These are phyloP conservation scores for Madurella fahalii DNA, from an alignment of 2,329 filamentous ascomycete genomes.

Conservation along the genomic window DNA sequence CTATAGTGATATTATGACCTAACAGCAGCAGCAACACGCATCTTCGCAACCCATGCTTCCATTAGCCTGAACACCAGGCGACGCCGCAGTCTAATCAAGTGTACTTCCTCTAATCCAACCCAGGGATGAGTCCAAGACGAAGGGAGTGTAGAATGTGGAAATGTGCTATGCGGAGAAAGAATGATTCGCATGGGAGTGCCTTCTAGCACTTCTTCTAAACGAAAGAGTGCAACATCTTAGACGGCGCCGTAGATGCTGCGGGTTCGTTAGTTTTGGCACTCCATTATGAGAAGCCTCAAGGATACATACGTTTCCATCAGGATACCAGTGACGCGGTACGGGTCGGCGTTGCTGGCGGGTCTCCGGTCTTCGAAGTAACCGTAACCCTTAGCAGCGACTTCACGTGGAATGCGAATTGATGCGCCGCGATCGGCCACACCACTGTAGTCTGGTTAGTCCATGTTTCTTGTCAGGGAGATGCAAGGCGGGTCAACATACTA, in stretches of 20 bases:
- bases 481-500: slow-evolving; percentile 39
- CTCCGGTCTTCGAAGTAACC: slow-evolving; percentile 56
- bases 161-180: no score
- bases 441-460: slow-evolving; percentile 16
- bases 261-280: background rate
- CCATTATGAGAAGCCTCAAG: background rate
- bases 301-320: slow-evolving; percentile 31
- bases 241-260: background rate
- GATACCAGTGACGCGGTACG: slow-evolving; percentile 60
- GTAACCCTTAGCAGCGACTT: slow-evolving; percentile 73
- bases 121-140: no score
- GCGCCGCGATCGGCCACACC: slow-evolving; percentile 95
- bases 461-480: background rate
- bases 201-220: no score
- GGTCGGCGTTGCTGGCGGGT: slow-evolving; percentile 73
- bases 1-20: background rate
- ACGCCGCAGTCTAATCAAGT: no score
- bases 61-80: background rate
- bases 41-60: background rate
- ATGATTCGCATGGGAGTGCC: no score
- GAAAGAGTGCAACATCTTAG: background rate
- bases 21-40: background rate
- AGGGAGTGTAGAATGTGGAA: background rate
- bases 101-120: no score
- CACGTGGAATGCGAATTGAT: slow-evolving; percentile 72